Conservation (phyloP, 208 protist genomes). For the Trypanosoma brucei region DNA sequence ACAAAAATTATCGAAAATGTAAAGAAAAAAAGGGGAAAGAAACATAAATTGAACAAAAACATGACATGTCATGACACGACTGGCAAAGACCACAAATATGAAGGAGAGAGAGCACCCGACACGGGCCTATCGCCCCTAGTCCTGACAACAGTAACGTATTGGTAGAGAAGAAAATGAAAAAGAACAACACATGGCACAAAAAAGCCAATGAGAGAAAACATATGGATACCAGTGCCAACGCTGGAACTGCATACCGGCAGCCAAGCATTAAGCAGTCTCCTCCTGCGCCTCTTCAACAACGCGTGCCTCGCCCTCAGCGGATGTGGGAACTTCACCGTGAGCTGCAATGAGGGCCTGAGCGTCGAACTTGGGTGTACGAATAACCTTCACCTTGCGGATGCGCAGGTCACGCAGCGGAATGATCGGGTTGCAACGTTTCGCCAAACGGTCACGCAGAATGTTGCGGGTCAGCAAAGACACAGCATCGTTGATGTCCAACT, state of each 20-base stretch:
- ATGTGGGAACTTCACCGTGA: slow-evolving; percentile 85
- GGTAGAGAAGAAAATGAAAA: slow-evolving; percentile 11
- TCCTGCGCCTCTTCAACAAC: slow-evolving; percentile 74
- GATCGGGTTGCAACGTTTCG: slow-evolving; percentile 91
- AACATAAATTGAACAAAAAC: not conserved
- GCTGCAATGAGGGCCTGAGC: slow-evolving; percentile 87
- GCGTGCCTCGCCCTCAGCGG: slow-evolving; percentile 68
- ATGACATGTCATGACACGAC: no score
- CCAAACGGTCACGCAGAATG: slow-evolving; percentile 94
- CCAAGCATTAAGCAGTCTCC: slow-evolving; percentile 6
- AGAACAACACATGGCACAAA: slow-evolving; percentile 9
- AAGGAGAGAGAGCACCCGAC: not conserved
- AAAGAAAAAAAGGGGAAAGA: no score
- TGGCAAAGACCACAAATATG: not conserved
- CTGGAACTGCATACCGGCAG: no score
- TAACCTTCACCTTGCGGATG: slow-evolving; percentile 97
- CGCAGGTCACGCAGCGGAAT: slow-evolving; percentile 97
- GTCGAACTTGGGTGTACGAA: slow-evolving; percentile 97
- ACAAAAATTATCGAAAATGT: slow-evolving; percentile 1
- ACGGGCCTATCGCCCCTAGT: not conserved
- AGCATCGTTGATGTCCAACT: slow-evolving; percentile 91
- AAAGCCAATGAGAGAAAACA: slow-evolving; percentile 19
- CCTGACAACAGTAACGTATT: not conserved
- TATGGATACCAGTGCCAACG: not conserved
- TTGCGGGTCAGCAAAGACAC: slow-evolving; percentile 94